Evolutionary conservation across 192 early-diverging fungal genomes (phyloP), one percentile per base, ranked within the genome.

Genomic region (Chytriomyces sp.): DNA sequence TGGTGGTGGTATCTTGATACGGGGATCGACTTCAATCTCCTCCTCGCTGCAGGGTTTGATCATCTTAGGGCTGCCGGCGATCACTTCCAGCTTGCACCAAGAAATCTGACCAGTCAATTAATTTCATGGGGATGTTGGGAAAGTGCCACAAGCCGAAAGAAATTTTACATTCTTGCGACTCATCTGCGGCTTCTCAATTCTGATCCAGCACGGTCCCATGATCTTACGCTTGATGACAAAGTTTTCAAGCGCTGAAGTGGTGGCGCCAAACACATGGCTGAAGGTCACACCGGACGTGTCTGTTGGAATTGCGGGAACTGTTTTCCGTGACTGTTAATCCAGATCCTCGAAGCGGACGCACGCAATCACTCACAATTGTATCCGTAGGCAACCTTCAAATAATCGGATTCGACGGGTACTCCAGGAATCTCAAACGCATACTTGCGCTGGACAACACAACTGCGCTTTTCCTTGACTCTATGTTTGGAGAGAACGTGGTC

Each of bases 191-290:
- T 92, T 67, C 38, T 77, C 80, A 32, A 98, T 85, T 14, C 83
- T 74, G 0, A 99, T 79, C 98, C 98, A 99, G 64, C 90, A 91
- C 5, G 98, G 98, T 0, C 98, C 98, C 94, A 94, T 98, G 31
- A 99, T 79, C 62, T 93, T 89, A 26, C 96, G 86, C 78, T 98
- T 95, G 28, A 96, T 85, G n/a, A 98, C 75, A 54, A 99, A 91
- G 30, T 92, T 86, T 79, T 99, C 98, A n/a, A 98, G 80, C 1
- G 94, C 91, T 41, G 81, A 88, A 12, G 93, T 94, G 49, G 89
- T 86, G 4, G 91, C 82, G 12, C 96, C 98, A 85, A 99, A 98
- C 3, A 93, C 82, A 59, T 89, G 91, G 66, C 88, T 88, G 73
- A 96, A 98, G 1, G 88, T 90, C 59, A 83, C 85, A 36, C 91